phyloP scores from a whole-genome alignment of 2,329 filamentous ascomycete genomes.

The Fusarium cicatricum region DNA sequence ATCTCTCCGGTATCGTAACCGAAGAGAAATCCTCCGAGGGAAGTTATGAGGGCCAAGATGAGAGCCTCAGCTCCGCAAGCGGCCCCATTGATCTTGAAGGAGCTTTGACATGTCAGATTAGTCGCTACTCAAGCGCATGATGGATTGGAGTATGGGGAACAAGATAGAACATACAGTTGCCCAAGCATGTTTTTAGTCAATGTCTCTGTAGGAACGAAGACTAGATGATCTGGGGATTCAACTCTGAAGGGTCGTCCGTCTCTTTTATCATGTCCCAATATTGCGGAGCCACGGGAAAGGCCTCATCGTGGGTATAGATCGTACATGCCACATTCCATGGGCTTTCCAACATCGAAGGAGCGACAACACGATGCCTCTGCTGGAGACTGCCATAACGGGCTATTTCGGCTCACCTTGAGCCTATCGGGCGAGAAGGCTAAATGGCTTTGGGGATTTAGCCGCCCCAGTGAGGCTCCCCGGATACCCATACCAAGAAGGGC shows the following conservation, averaged over 20 bases:
- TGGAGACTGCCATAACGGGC: not conserved
- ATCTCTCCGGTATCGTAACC: constrained; percentile 70
- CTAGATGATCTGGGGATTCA: not conserved
- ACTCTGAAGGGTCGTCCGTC: not conserved
- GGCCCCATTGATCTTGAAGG: constrained; percentile 51
- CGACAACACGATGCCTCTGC: not conserved
- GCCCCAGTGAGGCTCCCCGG: constrained; percentile 3
- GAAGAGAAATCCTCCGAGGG: constrained; percentile 67
- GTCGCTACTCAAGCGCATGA: not conserved
- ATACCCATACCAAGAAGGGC: constrained; percentile 5
- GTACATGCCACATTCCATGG: no score
- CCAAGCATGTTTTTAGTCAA: constrained; percentile 18
- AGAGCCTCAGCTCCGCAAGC: constrained; percentile 51
- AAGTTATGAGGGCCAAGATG: constrained; percentile 58
- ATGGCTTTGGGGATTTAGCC: constrained; percentile 19
- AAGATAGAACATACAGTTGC: constrained; percentile 7
- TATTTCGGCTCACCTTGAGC: not conserved
- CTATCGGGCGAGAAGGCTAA: constrained; percentile 28
- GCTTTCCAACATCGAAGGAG: no score
- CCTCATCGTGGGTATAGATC: not conserved
- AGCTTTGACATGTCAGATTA: constrained; percentile 32
- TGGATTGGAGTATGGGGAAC: not conserved
- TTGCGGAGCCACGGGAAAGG: not conserved
- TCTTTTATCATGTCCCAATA: constrained; percentile 4
- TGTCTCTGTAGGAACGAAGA: not conserved